Percentiles rank a stretch among this genome's conserved stretches.
Conservation (phyloP, 169 alveolate species). For the Plasmodium gonderi region DNA sequence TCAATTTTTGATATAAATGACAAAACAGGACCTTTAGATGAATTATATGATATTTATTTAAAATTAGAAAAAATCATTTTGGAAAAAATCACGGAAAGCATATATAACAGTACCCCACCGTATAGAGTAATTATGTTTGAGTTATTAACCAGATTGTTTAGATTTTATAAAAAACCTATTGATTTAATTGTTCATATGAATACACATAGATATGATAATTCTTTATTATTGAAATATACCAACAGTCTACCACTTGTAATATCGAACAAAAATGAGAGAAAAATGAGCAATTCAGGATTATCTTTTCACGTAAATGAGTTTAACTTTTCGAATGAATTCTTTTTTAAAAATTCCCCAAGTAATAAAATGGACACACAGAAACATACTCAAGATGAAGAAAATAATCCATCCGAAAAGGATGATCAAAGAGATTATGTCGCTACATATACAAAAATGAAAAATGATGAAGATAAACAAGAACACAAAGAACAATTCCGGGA, state of each 20-base stretch:
- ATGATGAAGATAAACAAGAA: neutral
- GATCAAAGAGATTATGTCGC: neutral
- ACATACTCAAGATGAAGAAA: neutral
- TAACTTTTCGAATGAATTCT: constrained; percentile 41
- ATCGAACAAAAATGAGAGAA: constrained; percentile 31
- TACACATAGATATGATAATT: constrained; percentile 72
- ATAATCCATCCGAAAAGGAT: neutral
- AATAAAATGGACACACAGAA: neutral
- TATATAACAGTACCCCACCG: constrained; percentile 84
- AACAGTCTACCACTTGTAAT: constrained; percentile 43
- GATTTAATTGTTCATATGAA: constrained; percentile 59
- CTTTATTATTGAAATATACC: constrained; percentile 48
- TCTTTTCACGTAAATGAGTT: constrained; percentile 44
- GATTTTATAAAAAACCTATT: constrained; percentile 72
- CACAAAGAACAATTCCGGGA: neutral
- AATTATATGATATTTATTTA: constrained; percentile 77
- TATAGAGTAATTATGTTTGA: constrained; percentile 85
- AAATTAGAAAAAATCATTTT: constrained; percentile 73
- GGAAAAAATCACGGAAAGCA: constrained; percentile 75
- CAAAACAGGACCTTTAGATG: constrained; percentile 38
- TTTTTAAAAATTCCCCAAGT: constrained; percentile 16
- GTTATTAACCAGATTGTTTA: constrained; percentile 79
- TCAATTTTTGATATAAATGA: constrained; percentile 7
- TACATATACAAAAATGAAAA: neutral
- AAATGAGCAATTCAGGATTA: constrained; percentile 22